Percentiles rank a stretch among this genome's conserved stretches.
Conservation (phyloP, 805 yeast genomes). For the Kodamaea fukazawae region DNA sequence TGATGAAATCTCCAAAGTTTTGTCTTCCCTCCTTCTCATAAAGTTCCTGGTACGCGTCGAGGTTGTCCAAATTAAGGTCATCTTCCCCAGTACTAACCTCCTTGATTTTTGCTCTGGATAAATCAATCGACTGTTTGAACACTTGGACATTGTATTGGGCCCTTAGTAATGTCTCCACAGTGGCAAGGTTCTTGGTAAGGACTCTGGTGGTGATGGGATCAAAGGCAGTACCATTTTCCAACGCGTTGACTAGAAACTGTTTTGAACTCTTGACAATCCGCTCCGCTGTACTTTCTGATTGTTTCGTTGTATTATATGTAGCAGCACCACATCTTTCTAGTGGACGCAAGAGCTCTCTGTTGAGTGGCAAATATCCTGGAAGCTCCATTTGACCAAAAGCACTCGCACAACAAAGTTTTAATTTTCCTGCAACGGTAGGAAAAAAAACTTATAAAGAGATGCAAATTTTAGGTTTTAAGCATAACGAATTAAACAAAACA, state of each 20-base stretch:
- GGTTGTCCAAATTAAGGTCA: conserved; percentile 19
- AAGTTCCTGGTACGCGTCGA: conserved; percentile 18
- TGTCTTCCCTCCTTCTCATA: conserved; percentile 7
- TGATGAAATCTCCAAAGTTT: conserved; percentile 11
- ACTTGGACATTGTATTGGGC: conserved; percentile 8
- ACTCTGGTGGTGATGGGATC: neutral
- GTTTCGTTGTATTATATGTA: conserved; percentile 2
- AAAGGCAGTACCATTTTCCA: conserved; percentile 3
- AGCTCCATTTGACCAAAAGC: conserved; percentile 4
- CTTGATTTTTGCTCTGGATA: conserved; percentile 19
- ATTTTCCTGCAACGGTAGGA: too few relatives aligned
- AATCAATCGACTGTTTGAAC: conserved; percentile 7
- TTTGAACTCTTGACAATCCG: conserved; percentile 5
- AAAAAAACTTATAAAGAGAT: too few relatives aligned
- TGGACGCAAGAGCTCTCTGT: conserved; percentile 5
- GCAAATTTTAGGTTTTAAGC: too few relatives aligned
- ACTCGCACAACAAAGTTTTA: too few relatives aligned
- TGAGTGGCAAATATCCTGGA: conserved; percentile 8
- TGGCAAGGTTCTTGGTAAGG: conserved; percentile 3
- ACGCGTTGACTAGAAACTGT: conserved; percentile 4
- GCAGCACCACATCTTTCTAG: conserved; percentile 5
- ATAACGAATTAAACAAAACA: too few relatives aligned
- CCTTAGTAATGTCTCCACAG: conserved; percentile 8
- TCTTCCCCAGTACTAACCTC: conserved; percentile 20
- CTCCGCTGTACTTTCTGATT: conserved; percentile 5